These are phyloP conservation scores for Colletotrichum sp. DNA, from an alignment of 2,329 filamentous ascomycete species.

Conservation along the genomic window DNA sequence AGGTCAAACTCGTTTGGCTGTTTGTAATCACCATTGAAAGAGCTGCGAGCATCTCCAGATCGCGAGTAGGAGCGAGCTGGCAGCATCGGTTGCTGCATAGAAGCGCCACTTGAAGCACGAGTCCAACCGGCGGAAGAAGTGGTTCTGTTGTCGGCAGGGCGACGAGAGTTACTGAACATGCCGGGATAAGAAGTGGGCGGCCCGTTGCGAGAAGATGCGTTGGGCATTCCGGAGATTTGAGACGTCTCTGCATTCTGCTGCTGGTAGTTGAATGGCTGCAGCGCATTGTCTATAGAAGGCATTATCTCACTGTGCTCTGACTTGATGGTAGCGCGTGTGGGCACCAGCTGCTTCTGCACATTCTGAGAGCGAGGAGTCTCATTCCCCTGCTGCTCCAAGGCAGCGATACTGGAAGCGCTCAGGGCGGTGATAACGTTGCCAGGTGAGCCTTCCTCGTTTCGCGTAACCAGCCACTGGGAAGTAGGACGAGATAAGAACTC, in stretches of 20 bases:
- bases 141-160: slow-evolving; percentile 3
- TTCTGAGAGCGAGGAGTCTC: background rate
- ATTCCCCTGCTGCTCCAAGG: slow-evolving; percentile 5
- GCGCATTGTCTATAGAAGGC: background rate
- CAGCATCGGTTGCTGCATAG: background rate
- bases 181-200: slow-evolving; percentile 3
- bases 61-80: background rate
- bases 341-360: background rate
- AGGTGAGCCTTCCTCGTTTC: background rate
- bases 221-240: background rate
- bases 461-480: slow-evolving; percentile 9
- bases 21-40: background rate
- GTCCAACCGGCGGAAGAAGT: slow-evolving; percentile 15
- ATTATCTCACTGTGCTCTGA: background rate
- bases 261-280: slow-evolving; percentile 9
- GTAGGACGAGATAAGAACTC: slow-evolving; percentile 4
- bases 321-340: background rate
- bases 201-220: background rate
- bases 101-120: background rate
- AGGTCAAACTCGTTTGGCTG: background rate
- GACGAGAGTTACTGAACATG: background rate
- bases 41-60: background rate
- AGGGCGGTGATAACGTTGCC: slow-evolving; percentile 1
- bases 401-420: slow-evolving; percentile 13
- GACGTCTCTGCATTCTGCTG: background rate